Base-by-base conservation (phyloP, 192 early-diverging fungal species). In the Coemansia sp. region DNA sequence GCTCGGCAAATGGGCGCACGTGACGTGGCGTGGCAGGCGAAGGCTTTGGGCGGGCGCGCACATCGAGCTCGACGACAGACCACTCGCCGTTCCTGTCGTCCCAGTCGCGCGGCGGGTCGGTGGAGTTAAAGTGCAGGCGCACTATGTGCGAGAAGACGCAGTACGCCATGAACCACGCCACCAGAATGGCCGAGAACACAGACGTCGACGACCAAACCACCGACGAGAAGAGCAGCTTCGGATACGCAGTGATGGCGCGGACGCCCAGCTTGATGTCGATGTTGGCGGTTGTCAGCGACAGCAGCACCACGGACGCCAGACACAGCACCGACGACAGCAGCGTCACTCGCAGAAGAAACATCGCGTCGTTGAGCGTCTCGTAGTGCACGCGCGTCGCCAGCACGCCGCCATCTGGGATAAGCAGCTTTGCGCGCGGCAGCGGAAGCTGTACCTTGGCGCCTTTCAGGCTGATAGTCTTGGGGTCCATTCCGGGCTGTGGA, bases 11-110 rank as follows among this genome's bases (percentile, higher is more conserved):
- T 0, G 18, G 53, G 34, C 6, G 61, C 12, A 16, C 9, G 25
- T 25, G 48, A 10, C 25, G 49, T 42, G 61, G 16, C 46, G 43
- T 15, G 25, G 18, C 4, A 16, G 51, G 61, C 43, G 31, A 10
- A 4, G 51, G 59, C 37, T 79, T 79, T 9, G 71, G 64, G 28
- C 52, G 57, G 7, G 68, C 25, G 8, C 72, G 35, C 40, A 80
- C 77, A 53, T 74, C 77, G 25, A 80, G 72, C 59, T 80, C 77
- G 10, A 80, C 61, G 18, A 74, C 72, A 2, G 68, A 73, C 77
- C 77, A 80, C 45, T 74, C 77, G 66, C 77, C 77, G 45, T 80
- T 80, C 20, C 77, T 56, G 66, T 80, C 77, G 40, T 80, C 77
- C 77, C 77, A 80, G 63, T 80, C 77, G 3, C 77, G 64, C n/a